Conservation (phyloP, 179 eudicot genomes). For the Camellia oleifera region DNA sequence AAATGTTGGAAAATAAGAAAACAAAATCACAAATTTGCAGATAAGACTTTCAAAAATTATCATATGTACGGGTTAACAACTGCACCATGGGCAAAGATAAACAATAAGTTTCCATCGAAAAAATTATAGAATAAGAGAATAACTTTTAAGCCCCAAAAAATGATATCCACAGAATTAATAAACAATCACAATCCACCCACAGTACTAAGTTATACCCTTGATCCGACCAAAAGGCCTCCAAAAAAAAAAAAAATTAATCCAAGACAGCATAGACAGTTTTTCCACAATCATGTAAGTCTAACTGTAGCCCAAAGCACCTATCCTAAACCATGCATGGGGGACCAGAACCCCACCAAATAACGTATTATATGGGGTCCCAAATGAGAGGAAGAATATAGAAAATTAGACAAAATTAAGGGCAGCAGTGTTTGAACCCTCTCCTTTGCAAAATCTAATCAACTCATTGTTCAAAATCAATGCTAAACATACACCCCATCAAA, state of each 20-base stretch:
- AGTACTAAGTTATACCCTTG: neutral
- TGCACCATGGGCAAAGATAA: neutral
- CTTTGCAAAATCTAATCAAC: no score
- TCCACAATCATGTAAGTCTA: neutral
- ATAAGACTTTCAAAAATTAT: neutral
- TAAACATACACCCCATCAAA: no score
- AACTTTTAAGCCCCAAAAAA: no score
- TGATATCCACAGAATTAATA: no score
- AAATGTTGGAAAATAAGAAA: neutral
- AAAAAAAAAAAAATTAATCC: neutral
- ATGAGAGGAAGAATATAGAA: no score
- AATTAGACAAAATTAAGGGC: no score
- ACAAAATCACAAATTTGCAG: neutral
- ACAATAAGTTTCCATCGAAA: neutral
- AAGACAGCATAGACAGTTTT: neutral
- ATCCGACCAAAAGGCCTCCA: neutral
- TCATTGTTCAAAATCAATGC: no score
- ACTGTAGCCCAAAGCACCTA: neutral
- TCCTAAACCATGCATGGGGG: neutral
- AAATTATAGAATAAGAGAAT: neutral
- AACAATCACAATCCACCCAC: neutral
- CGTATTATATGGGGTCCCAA: neutral
- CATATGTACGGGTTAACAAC: neutral
- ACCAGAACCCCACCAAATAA: neutral
- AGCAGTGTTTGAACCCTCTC: no score